Conservation (phyloP, 2,329 filamentous ascomycete genomes). For the Fusarium mundagurra region DNA sequence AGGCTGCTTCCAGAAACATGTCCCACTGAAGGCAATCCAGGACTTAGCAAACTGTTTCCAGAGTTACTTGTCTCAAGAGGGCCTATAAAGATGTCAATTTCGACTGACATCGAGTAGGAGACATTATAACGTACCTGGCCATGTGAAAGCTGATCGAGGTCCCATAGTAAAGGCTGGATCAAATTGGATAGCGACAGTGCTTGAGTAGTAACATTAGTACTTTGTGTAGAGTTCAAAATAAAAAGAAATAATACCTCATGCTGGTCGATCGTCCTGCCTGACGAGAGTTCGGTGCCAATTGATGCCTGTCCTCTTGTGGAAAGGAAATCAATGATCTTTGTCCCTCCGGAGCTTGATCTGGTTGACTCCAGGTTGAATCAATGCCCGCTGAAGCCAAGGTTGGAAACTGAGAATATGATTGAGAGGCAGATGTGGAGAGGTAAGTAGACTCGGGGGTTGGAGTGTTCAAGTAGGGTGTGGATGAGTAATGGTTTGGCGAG, state of each 20-base stretch:
- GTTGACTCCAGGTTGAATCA: conserved; percentile 39
- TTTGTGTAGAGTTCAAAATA: background rate
- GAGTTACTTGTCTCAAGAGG: conserved; percentile 49
- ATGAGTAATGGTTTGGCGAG: conserved; percentile 39
- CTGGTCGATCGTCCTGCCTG: conserved; percentile 25
- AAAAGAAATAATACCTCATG: conserved; percentile 37
- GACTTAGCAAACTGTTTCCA: conserved; percentile 52
- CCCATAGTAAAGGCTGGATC: conserved; percentile 64
- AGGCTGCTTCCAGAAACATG: conserved; percentile 60
- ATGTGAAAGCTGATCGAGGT: conserved; percentile 59
- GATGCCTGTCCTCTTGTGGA: conserved; percentile 24
- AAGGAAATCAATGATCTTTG: conserved; percentile 29
- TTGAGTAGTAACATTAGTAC: conserved; percentile 38
- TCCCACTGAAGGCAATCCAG: conserved; percentile 59
- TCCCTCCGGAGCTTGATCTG: conserved; percentile 31
- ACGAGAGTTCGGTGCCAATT: conserved; percentile 19
- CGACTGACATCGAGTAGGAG: background rate
- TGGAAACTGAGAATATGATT: conserved; percentile 40
- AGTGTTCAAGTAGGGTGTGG: conserved; percentile 37
- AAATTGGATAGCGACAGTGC: conserved; percentile 62
- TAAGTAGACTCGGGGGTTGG: conserved; percentile 39
- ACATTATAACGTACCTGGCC: conserved; percentile 55
- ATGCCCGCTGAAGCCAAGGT: conserved; percentile 33
- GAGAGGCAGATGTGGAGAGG: conserved; percentile 38
- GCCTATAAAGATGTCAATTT: conserved; percentile 30